Evolutionary conservation across 345 rosid genomes (phyloP), one percentile per base, ranked within the genome.

Genomic region (Corchorus capsularis): DNA sequence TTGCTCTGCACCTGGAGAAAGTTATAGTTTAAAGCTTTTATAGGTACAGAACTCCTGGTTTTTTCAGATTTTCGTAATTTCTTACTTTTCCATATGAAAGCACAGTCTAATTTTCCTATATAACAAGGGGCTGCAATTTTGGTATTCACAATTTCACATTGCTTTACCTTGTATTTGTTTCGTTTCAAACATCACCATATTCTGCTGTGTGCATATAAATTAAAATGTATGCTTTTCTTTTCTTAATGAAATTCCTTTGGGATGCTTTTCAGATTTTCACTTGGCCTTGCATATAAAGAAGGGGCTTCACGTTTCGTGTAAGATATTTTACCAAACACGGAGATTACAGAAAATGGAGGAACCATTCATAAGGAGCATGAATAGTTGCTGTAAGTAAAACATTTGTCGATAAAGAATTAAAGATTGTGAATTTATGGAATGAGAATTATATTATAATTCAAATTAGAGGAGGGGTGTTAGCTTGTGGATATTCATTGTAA

Each of bases 1-100:
- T 52, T 61, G 59, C 34, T 75, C 43, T 71, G 50, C 75, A 72
- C 71, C 63, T 45, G 19, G 81, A 53, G 52, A 63, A 67, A 55
- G 61, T 74, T 54, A 56, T 55, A 71, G 19, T 71, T 56, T 4
- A 64, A 73, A 75, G 37, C 70, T 61, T 53, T 57, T 63, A 68
- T 19, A 65, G 82, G 81, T 79, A 8, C 12, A 35, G 22, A 10
- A 54, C 14, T 43, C 65, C 46, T n/a, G 66, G 47, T 59, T 74
- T 65, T 68, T 53, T 22, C 43, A 34, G 46, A 73, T 60, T 72
- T 66, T 49, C 69, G 61, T 10, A 53, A 68, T 69, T 56, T 34
- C 47, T 61, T 17, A 46, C 76, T 61, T n/a, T 73, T 8, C n/a
- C 49, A 14, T 8, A 20, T 72, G 11, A 14, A 55, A 20, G 2